Evolutionary conservation across 495 filamentous ascomycete genomes (phyloP), one percentile per base, ranked within the genome.

Genomic region (Aspergillus sparsus): DNA sequence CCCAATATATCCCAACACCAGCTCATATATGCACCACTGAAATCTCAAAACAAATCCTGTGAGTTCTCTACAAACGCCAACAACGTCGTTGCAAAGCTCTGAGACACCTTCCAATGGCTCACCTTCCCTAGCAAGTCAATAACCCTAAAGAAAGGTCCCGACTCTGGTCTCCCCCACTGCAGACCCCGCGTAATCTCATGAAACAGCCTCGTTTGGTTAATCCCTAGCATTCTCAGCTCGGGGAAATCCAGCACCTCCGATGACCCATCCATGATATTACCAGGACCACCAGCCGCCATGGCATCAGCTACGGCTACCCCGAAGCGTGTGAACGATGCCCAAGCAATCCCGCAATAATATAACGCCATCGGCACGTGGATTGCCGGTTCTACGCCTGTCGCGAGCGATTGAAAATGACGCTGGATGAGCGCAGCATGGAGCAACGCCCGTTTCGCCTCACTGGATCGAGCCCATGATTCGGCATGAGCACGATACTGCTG

Each of bases 361-460:
- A 69, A 31, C 7, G 57, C 65, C 49, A 64, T 55, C 1, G 65
- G 68, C 7, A 66, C 55, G 16, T 68, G 58, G 8, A 70, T 61
- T 0, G 62, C 62, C n/a, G 67, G 57, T 34, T 69, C 67, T 6
- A 45, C 57, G 6, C 64, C 67, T 3, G 49, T 16, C 13, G 62
- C 54, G 2, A 65, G 41, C 0, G 60, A 56, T 49, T 65, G 61
- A 44, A 67, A 65, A 15, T 57, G 34, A 8, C 53, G 51, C 51
- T 63, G 64, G 16, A 67, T 58, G 2, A 69, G 57, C 34, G 60
- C 55, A 6, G 67, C 64, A 44, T 69, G 67, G 6, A 67, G 16
- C 6, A 65, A 27, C 21, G 53, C 53, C 4, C 67, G 67, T 16
- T 60, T 65, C 2, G 58, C 64, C 32, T 62, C 55, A 11, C 13